A percentile compares a stretch with the other conserved stretches of the same genome.
phyloP scores from a whole-genome alignment of 148 eudicot species.

The Rheum nobile region DNA sequence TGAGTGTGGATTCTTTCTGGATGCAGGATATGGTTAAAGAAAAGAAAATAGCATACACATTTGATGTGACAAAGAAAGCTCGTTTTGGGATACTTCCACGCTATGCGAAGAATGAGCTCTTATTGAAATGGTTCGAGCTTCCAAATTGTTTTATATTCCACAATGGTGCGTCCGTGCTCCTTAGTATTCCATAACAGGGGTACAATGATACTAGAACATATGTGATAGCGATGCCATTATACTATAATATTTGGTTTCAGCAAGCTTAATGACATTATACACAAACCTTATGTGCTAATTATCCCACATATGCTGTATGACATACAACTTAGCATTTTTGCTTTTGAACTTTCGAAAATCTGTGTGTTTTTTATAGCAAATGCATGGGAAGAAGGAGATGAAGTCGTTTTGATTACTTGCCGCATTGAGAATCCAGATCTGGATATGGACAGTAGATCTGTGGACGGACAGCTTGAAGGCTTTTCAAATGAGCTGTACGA shows the following conservation, averaged over 20 bases:
- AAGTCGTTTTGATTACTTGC: slow-evolving; percentile 71
- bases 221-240: neutral
- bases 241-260: neutral
- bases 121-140: slow-evolving; percentile 94
- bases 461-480: slow-evolving; percentile 50
- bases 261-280: neutral
- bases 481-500: slow-evolving; percentile 70
- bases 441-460: slow-evolving; percentile 54
- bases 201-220: neutral
- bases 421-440: slow-evolving; percentile 79
- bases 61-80: slow-evolving; percentile 65
- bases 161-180: slow-evolving; percentile 46
- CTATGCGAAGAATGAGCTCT: slow-evolving; percentile 76
- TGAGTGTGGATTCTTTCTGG: neutral
- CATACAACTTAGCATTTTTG: neutral
- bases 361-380: slow-evolving; percentile 1
- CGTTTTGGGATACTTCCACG: slow-evolving; percentile 95
- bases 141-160: slow-evolving; percentile 98
- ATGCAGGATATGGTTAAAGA: slow-evolving; percentile 91
- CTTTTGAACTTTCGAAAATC: neutral
- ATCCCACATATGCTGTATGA: neutral
- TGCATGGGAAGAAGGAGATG: slow-evolving; percentile 93
- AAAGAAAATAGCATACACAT: slow-evolving; percentile 51
- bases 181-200: neutral
- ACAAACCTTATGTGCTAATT: neutral